phyloP scores from a whole-genome alignment of 176 grass and related monocot species.

The Pontederia crassipes region DNA sequence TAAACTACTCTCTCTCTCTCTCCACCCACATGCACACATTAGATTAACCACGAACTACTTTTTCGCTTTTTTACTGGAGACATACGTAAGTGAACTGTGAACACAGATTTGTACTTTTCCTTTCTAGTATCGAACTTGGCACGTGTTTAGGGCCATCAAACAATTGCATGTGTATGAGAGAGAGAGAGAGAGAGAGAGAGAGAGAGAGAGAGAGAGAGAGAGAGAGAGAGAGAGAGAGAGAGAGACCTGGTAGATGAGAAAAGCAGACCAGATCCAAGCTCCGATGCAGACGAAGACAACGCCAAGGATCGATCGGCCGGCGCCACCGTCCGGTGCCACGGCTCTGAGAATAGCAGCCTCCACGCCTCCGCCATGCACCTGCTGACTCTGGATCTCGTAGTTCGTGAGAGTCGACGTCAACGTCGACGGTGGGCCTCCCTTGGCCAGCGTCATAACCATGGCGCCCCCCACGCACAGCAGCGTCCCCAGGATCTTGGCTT shows the following conservation, averaged over 20 bases:
- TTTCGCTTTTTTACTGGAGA: too few species aligned
- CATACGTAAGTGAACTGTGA: too few species aligned
- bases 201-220: constrained; percentile 1
- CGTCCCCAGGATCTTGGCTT: constrained; percentile 30
- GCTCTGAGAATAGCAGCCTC: neutral
- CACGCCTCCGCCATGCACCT: constrained; percentile 5
- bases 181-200: too few species aligned
- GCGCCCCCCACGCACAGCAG: constrained; percentile 32
- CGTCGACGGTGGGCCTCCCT: too few species aligned
- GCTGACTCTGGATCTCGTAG: constrained; percentile 18
- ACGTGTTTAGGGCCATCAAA: too few species aligned
- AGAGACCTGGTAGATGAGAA: constrained; percentile 1
- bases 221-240: neutral
- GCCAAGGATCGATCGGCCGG: neutral
- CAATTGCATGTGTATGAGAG: too few species aligned
- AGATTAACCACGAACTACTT: too few species aligned
- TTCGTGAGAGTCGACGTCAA: too few species aligned
- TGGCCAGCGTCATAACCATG: constrained; percentile 33
- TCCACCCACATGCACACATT: too few species aligned
- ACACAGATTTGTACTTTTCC: too few species aligned
- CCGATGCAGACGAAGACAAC: neutral
- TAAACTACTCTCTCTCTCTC: too few species aligned
- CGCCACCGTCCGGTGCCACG: neutral
- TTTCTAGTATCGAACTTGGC: too few species aligned
- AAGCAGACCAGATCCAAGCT: neutral